phyloP scores from a whole-genome alignment of 805 yeast species.

The Danielozyma ontarioensis region DNA sequence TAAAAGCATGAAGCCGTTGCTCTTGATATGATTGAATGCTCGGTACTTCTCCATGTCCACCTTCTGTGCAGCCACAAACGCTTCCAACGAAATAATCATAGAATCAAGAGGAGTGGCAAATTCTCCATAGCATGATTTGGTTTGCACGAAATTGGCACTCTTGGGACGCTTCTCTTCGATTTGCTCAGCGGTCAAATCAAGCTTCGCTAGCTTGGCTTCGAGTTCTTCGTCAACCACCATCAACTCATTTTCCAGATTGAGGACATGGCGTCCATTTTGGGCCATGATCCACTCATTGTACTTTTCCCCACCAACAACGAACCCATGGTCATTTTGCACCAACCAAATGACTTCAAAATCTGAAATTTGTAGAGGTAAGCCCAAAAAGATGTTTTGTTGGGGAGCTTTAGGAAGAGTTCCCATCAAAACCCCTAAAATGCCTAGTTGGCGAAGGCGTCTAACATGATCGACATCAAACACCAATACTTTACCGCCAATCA shows the following conservation, averaged over 20 bases:
- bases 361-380: constrained; percentile 72
- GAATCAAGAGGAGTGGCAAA: not conserved
- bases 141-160: not conserved
- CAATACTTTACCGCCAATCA: constrained; percentile 32
- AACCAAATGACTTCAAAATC: constrained; percentile 73
- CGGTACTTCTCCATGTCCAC: too few species aligned
- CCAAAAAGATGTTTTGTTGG: constrained; percentile 85
- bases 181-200: constrained; percentile 2
- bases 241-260: too few species aligned
- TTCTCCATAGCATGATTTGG: not conserved
- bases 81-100: not conserved
- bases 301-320: constrained; percentile 37
- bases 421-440: constrained; percentile 68
- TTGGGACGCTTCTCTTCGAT: not conserved
- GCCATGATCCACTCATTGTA: constrained; percentile 15
- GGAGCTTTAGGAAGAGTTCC: constrained; percentile 91
- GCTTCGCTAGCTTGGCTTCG: not conserved
- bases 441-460: constrained; percentile 50
- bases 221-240: not conserved
- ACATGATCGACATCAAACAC: constrained; percentile 57
- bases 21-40: constrained; percentile 36
- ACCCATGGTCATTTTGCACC: constrained; percentile 36
- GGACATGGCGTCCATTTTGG: too few species aligned
- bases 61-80: not conserved
- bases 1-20: constrained; percentile 48